A percentile compares a stretch with the other conserved stretches of the same genome.
Conservation (phyloP, 1,284 basidiomycete species). For the Heliocybe sulcata region DNA sequence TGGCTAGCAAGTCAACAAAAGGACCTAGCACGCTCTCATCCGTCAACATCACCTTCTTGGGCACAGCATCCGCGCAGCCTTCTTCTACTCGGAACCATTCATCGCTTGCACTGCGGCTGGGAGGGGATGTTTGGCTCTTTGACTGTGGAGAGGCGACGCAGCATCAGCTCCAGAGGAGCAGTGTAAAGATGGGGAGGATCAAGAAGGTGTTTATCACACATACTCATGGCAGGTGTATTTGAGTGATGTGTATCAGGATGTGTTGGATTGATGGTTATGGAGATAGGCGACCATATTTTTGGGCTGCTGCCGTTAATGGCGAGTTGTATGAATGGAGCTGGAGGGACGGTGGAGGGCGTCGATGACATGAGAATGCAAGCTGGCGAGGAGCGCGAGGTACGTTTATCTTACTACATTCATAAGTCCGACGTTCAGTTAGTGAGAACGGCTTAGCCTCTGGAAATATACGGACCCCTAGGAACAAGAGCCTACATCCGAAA, state of each 20-base stretch:
- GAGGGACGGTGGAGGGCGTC: slow-evolving; percentile 53
- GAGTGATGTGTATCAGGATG: slow-evolving; percentile 18
- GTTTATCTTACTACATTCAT: not conserved
- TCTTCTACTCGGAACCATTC: slow-evolving; percentile 73
- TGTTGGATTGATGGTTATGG: not conserved
- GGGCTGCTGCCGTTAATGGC: slow-evolving; percentile 73
- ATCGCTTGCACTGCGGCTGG: slow-evolving; percentile 54
- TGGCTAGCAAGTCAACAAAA: not conserved
- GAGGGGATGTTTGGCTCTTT: slow-evolving; percentile 73
- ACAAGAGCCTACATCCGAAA: slow-evolving; percentile 79
- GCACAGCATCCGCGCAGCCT: slow-evolving; percentile 73
- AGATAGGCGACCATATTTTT: slow-evolving; percentile 78
- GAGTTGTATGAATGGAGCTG: slow-evolving; percentile 60
- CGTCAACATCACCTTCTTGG: slow-evolving; percentile 63
- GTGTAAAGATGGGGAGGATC: slow-evolving; percentile 73
- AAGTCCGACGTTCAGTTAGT: not conserved
- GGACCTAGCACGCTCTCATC: slow-evolving; percentile 8
- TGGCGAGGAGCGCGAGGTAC: slow-evolving; percentile 10
- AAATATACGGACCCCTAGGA: slow-evolving; percentile 87
- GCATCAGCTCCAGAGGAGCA: slow-evolving; percentile 66
- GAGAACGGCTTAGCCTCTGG: slow-evolving; percentile 40
- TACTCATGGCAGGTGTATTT: slow-evolving; percentile 68
- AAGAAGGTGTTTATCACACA: slow-evolving; percentile 90
- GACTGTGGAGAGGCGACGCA: slow-evolving; percentile 92
- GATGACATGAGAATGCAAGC: slow-evolving; percentile 46